Percentiles rank a stretch among this genome's conserved stretches.
Evolutionary conservation across 352 stramenopile species (phyloP).

Genomic region (Phytophthora meadii): DNA sequence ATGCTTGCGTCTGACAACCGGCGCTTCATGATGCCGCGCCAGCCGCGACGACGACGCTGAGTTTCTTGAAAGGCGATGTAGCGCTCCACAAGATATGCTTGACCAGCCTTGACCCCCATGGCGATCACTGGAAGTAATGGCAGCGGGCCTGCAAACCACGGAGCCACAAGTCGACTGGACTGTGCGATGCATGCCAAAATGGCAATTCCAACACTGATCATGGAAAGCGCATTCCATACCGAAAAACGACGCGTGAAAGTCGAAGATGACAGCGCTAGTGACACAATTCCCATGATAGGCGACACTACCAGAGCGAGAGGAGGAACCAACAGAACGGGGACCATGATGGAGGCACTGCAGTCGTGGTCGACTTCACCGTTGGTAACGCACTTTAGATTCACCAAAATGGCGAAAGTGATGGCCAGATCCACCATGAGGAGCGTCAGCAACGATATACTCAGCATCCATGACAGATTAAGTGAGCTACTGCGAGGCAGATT

Average conservation of each 20-base stretch:
- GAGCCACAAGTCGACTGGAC: slow-evolving; percentile 73
- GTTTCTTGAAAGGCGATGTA: slow-evolving; percentile 87
- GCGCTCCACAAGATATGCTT: slow-evolving; percentile 73
- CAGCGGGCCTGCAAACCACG: slow-evolving; percentile 81
- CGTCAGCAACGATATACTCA: slow-evolving; percentile 65
- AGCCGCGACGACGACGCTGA: slow-evolving; percentile 71
- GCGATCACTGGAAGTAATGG: slow-evolving; percentile 73
- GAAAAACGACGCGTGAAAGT: slow-evolving; percentile 76
- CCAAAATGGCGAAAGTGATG: slow-evolving; percentile 82
- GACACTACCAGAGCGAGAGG: slow-evolving; percentile 75
- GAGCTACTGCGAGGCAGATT: slow-evolving; percentile 66
- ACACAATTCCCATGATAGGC: slow-evolving; percentile 79
- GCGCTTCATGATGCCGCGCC: slow-evolving; percentile 86
- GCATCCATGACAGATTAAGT: slow-evolving; percentile 70
- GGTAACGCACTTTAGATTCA: slow-evolving; percentile 83
- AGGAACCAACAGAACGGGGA: slow-evolving; percentile 73
- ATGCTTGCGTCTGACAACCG: slow-evolving; percentile 80
- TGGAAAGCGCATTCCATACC: slow-evolving; percentile 85
- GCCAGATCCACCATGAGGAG: slow-evolving; percentile 81
- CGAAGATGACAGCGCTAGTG: slow-evolving; percentile 71
- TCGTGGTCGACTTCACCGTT: slow-evolving; percentile 72
- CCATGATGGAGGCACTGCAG: slow-evolving; percentile 77
- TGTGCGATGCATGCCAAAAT: slow-evolving; percentile 70
- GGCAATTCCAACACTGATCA: slow-evolving; percentile 74
- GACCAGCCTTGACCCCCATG: slow-evolving; percentile 69